These are phyloP conservation scores for Leccinum variicolor DNA, from an alignment of 768 basidiomycete genomes.

Conservation along the genomic window DNA sequence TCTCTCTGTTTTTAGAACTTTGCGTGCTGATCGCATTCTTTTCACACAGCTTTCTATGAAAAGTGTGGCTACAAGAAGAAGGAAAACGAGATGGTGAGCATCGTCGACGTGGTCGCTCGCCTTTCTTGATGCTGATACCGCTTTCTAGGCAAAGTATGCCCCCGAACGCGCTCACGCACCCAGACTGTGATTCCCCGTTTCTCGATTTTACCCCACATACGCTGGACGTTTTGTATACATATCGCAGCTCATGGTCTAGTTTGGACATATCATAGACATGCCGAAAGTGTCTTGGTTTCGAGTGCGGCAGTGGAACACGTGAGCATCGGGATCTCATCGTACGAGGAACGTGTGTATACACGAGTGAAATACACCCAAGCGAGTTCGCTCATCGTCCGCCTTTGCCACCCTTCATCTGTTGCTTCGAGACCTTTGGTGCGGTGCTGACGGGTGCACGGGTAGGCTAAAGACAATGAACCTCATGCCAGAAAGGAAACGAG, in stretches of 20 bases:
- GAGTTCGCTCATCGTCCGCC: slow-evolving; percentile 54
- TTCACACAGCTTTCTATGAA: slow-evolving; percentile 80
- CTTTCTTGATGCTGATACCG: slow-evolving; percentile 6
- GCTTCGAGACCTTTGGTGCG: slow-evolving; percentile 89
- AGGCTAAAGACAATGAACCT: slow-evolving; percentile 37
- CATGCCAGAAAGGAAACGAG: neutral
- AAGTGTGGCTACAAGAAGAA: slow-evolving; percentile 93
- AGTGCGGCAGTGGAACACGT: slow-evolving; percentile 4
- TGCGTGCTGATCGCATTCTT: slow-evolving; percentile 9
- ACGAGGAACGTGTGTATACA: slow-evolving; percentile 20
- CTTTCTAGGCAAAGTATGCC: slow-evolving; percentile 55
- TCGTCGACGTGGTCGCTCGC: neutral
- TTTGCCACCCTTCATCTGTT: slow-evolving; percentile 93
- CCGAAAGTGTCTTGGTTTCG: neutral
- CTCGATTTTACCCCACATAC: neutral
- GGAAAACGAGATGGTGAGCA: slow-evolving; percentile 85
- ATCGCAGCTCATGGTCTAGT: slow-evolving; percentile 5
- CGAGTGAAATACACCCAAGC: slow-evolving; percentile 10
- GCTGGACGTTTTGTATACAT: slow-evolving; percentile 11
- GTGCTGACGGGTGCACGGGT: slow-evolving; percentile 50
- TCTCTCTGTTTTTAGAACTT: neutral
- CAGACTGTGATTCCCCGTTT: slow-evolving; percentile 14
- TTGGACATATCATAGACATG: slow-evolving; percentile 15
- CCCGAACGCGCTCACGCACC: slow-evolving; percentile 32
- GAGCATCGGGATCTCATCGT: slow-evolving; percentile 15